A percentile compares a stretch with the other conserved stretches of the same genome.
phyloP scores from a whole-genome alignment of 441 rosid genomes.

The Erodium moschatum region DNA sequence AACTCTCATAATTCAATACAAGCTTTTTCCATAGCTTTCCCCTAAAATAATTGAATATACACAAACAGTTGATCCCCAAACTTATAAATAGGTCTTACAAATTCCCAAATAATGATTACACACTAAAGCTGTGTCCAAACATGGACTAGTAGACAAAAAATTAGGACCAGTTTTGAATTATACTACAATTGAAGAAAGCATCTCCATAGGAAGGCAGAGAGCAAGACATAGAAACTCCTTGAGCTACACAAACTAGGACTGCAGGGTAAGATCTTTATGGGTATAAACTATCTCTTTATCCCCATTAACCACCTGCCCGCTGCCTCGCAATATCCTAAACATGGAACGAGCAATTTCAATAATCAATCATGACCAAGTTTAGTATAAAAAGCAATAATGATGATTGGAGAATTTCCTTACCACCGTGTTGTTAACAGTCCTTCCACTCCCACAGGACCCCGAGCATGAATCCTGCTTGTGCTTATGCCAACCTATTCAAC shows the following conservation, averaged over 20 bases:
- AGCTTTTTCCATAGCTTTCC: neutral
- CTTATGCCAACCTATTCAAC: constrained; percentile 22
- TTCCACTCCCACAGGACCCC: constrained; percentile 28
- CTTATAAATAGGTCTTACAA: too few species aligned
- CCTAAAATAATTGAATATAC: too few species aligned
- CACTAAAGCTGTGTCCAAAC: too few species aligned
- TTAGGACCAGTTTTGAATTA: too few species aligned
- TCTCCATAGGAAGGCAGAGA: neutral
- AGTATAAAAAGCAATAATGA: neutral
- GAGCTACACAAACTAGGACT: neutral
- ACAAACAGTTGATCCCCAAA: neutral
- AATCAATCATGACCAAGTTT: neutral
- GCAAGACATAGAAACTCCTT: neutral
- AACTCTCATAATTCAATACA: neutral
- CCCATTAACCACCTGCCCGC: constrained; percentile 41
- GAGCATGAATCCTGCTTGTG: too few species aligned
- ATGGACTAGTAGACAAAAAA: too few species aligned
- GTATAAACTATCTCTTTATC: constrained; percentile 32
- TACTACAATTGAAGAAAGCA: too few species aligned
- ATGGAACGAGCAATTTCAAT: neutral
- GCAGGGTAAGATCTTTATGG: constrained; percentile 23
- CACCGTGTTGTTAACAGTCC: constrained; percentile 26
- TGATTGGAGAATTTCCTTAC: neutral
- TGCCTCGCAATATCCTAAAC: constrained; percentile 38
- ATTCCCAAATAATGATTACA: too few species aligned